Conservation (phyloP, 805 yeast genomes). For the Lachancea lanzarotensis region DNA sequence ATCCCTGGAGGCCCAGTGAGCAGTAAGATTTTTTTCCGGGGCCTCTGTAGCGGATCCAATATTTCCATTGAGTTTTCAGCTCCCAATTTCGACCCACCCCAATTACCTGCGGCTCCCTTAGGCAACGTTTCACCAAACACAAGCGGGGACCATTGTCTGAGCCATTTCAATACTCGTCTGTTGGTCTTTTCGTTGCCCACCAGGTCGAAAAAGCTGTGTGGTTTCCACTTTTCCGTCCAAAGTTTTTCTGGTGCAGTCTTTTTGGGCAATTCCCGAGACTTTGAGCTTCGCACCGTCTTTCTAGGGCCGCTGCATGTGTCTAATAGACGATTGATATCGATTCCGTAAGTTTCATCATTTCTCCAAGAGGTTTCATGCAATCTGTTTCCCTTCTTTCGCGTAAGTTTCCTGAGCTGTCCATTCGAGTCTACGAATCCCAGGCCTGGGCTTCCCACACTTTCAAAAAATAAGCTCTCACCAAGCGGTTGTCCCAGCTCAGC, state of each 20-base stretch:
- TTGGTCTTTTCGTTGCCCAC: constrained; percentile 65
- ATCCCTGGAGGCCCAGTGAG: constrained; percentile 91
- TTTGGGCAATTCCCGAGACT: neutral
- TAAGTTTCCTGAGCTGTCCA: constrained; percentile 12
- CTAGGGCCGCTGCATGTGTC: constrained; percentile 28
- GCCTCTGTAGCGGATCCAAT: constrained; percentile 51
- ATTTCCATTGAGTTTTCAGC: constrained; percentile 6
- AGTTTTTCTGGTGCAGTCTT: constrained; percentile 11
- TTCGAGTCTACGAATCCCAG: constrained; percentile 11
- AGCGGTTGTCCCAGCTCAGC: neutral
- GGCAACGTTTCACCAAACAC: constrained; percentile 44
- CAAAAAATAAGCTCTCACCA: constrained; percentile 6
- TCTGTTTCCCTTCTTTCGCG: constrained; percentile 6
- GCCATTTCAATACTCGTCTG: constrained; percentile 54
- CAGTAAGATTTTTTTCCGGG: constrained; percentile 56
- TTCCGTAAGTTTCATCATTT: constrained; percentile 34
- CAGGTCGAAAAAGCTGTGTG: constrained; percentile 54
- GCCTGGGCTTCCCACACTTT: neutral
- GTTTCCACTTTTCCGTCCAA: constrained; percentile 66
- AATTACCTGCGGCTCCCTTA: constrained; percentile 6
- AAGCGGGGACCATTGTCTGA: constrained; percentile 57
- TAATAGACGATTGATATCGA: constrained; percentile 34
- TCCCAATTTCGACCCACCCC: constrained; percentile 6
- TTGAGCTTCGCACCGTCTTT: neutral
- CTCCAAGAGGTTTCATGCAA: constrained; percentile 14